These are phyloP conservation scores for Fagus crenata DNA, from an alignment of 306 rosid genomes.

Conservation along the genomic window DNA sequence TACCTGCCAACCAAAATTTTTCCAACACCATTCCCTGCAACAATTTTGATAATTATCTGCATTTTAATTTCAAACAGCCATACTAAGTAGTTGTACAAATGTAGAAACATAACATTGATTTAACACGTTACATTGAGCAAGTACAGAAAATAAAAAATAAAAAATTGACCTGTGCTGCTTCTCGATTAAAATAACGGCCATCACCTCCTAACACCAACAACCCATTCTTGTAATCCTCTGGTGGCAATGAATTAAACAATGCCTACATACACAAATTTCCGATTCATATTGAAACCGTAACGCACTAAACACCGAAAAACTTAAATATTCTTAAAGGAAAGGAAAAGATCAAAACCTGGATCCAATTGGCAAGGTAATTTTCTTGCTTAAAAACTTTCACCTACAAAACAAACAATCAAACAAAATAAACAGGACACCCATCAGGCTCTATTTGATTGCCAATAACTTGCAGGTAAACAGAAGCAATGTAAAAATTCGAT, in stretches of 20 bases:
- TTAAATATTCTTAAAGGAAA: not conserved
- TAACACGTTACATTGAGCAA: not conserved
- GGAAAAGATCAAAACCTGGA: slow-evolving; percentile 62
- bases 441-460: slow-evolving; percentile 7
- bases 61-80: slow-evolving; percentile 24
- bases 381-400: slow-evolving; percentile 88
- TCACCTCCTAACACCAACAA: slow-evolving; percentile 90
- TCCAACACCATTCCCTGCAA: slow-evolving; percentile 94
- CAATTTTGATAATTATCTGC: slow-evolving; percentile 91
- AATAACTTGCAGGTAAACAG: not conserved
- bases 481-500: not conserved
- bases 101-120: not conserved
- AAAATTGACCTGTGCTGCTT: slow-evolving; percentile 76
- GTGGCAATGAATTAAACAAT: slow-evolving; percentile 77
- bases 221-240: slow-evolving; percentile 86
- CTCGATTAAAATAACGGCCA: slow-evolving; percentile 88
- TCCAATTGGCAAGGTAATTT: slow-evolving; percentile 97
- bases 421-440: not conserved
- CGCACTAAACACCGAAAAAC: slow-evolving; percentile 19
- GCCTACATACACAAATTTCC: slow-evolving; percentile 48
- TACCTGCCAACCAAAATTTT: slow-evolving; percentile 94
- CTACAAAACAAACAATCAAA: slow-evolving; percentile 44
- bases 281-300: slow-evolving; percentile 19
- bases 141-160: not conserved
- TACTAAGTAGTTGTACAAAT: slow-evolving; percentile 15